Conservation (phyloP, 371 early-diverging fungal species). For the Syncephalastrum contaminatum region DNA sequence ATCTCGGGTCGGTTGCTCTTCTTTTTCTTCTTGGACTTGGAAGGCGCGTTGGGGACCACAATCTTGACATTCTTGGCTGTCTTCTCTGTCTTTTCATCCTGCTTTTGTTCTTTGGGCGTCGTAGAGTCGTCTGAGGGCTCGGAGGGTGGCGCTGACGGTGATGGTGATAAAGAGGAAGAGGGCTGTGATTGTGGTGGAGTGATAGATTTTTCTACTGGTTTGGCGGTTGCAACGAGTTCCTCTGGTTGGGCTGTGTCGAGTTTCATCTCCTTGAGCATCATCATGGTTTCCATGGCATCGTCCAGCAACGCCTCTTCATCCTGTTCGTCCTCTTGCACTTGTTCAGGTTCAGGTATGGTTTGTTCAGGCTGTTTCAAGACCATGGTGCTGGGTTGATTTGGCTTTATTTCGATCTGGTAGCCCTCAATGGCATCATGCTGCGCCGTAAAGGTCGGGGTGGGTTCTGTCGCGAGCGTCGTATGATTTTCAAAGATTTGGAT, state of each 20-base stretch:
- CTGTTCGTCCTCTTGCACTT: constrained; percentile 5
- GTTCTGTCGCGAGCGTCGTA: not conserved
- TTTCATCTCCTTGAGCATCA: constrained; percentile 43
- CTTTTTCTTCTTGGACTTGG: constrained; percentile 24
- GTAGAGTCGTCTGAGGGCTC: constrained; percentile 4
- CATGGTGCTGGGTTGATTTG: constrained; percentile 33
- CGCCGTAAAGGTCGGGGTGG: constrained; percentile 8
- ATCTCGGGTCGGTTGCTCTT: constrained; percentile 35
- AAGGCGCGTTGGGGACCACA: constrained; percentile 1
- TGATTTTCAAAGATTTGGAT: constrained; percentile 35
- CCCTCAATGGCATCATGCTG: constrained; percentile 48
- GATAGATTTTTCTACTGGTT: not conserved
- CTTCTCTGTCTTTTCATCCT: constrained; percentile 5
- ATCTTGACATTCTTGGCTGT: constrained; percentile 1
- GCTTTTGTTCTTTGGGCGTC: constrained; percentile 7
- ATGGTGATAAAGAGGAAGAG: not conserved
- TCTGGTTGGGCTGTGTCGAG: constrained; percentile 25
- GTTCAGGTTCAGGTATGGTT: not conserved
- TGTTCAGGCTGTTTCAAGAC: constrained; percentile 21
- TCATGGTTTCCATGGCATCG: constrained; percentile 51
- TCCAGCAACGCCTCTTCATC: constrained; percentile 22
- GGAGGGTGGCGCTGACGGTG: not conserved
- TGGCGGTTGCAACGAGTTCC: constrained; percentile 5
- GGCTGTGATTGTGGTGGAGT: not conserved
- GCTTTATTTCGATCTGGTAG: constrained; percentile 28